phyloP scores from a whole-genome alignment of 192 early-diverging fungal genomes.

The Haplosporangium gracile region DNA sequence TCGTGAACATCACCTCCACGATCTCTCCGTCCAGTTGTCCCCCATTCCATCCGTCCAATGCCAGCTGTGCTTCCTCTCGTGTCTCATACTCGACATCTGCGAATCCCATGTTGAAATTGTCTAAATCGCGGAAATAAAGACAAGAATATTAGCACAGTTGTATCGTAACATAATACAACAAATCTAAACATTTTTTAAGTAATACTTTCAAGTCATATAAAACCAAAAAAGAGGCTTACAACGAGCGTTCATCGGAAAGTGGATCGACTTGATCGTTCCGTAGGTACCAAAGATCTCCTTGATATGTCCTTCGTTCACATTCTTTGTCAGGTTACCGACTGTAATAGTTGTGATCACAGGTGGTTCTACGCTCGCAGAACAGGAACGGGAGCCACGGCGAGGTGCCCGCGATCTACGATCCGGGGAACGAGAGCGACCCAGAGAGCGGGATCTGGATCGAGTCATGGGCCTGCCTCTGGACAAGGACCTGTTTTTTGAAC shows the following conservation, averaged over 20 bases:
- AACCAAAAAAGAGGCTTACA: slow-evolving; percentile 16
- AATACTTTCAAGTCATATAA: neutral
- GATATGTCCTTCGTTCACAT: slow-evolving; percentile 42
- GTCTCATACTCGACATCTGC: slow-evolving; percentile 53
- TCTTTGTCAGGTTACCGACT: slow-evolving; percentile 31
- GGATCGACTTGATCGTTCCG: slow-evolving; percentile 47
- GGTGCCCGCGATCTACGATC: slow-evolving; percentile 8
- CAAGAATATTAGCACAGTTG: neutral
- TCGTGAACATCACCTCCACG: slow-evolving; percentile 26
- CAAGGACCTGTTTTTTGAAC: neutral
- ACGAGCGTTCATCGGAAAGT: slow-evolving; percentile 44
- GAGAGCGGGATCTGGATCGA: slow-evolving; percentile 35
- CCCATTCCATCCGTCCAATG: slow-evolving; percentile 49
- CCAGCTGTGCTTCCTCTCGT: slow-evolving; percentile 32
- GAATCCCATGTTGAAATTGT: slow-evolving; percentile 47
- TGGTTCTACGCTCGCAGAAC: slow-evolving; percentile 3
- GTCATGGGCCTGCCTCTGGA: slow-evolving; percentile 36
- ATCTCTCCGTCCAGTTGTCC: slow-evolving; percentile 53
- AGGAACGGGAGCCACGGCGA: slow-evolving; percentile 6
- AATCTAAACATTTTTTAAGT: neutral
- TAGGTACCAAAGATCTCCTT: slow-evolving; percentile 38
- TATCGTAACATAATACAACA: neutral
- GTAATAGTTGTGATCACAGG: slow-evolving; percentile 25
- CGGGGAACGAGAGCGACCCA: slow-evolving; percentile 8
- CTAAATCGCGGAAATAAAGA: slow-evolving; percentile 3